Base-by-base conservation (phyloP, 202 grass and related monocot genomes). In the Eragrostis tef region DNA sequence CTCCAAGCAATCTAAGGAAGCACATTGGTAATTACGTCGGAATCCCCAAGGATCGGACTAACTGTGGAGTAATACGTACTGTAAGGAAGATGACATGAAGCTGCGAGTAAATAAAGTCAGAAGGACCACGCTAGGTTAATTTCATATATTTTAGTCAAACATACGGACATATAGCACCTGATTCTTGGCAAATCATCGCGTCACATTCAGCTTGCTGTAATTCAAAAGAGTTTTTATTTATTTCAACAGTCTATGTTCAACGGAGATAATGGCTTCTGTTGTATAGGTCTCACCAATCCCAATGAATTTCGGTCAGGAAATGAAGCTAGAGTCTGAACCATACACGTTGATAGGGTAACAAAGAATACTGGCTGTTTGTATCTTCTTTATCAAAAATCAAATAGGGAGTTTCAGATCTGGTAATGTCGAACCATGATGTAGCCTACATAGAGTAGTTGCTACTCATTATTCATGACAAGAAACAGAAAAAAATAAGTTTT, bases 301-400 rank as follows among this genome's bases (percentile, higher is more conserved):
- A 41, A 76, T 74, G 46, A 75, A 50, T 29, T 53, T 15, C 50
- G 42, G 52, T 81, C 44, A 86, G 56, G 47, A 74, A 67, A 75
- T 70, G 81, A 46, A 36, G 31, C 81, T 47, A 60, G 14, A 31
- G 43, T 78, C 27, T 25, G n/a, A 74, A 52, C 11, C 41, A 29
- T 4, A 27, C 62, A 39, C 2, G 24, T 81, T 56, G 62, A 83
- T 27, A 9, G 42, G 7, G 19, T 21, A 21, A 46, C 7, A 10
- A 10, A 46, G 10, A 46, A 9, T 8, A 56, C 21, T n/a, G 52
- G 17, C 6, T 4, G 0, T 62, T 10, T 62, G 5, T 1, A 11
- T 61, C 29, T 13, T 60, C 1, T 25, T 60, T 19, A 6, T 56
- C 7, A 56, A 3, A 62, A 15, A 62, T 29, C 24, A 29, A 62